A percentile compares a stretch with the other conserved stretches of the same genome.
phyloP scores from a whole-genome alignment of 2,329 filamentous ascomycete species.

The Aspergillus luchuensis region DNA sequence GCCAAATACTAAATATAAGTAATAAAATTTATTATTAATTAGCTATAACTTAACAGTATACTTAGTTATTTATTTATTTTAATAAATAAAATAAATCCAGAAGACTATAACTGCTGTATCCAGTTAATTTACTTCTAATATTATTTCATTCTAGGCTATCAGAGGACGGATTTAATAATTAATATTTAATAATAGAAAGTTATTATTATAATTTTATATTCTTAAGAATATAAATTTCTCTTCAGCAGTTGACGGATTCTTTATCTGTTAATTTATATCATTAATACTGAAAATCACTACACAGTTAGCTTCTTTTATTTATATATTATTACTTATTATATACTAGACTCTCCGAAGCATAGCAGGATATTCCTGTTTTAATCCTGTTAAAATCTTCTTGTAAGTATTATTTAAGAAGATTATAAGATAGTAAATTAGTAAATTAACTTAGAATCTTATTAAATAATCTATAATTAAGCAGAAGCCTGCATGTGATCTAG shows the following conservation, averaged over 20 bases:
- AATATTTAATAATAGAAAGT: too few species aligned
- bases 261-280: neutral
- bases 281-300: neutral
- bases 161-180: too few species aligned
- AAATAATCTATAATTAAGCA: neutral
- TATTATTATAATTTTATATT: too few species aligned
- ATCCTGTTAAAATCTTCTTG: neutral
- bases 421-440: neutral
- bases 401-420: neutral
- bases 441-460: neutral
- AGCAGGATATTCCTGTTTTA: neutral
- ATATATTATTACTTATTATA: neutral
- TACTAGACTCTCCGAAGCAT: neutral
- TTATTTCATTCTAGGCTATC: too few species aligned
- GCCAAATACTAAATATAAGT: too few species aligned
- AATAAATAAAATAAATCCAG: too few species aligned
- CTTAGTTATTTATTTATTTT: too few species aligned
- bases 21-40: too few species aligned
- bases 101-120: too few species aligned
- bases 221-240: neutral
- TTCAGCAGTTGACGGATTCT: neutral
- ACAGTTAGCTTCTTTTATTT: neutral
- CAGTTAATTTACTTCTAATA: too few species aligned
- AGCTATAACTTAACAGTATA: too few species aligned
- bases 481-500: neutral